Evolutionary conservation across 1,139 yeast species (phyloP).

Genomic region (Kurtzmaniella quercitrusa): DNA sequence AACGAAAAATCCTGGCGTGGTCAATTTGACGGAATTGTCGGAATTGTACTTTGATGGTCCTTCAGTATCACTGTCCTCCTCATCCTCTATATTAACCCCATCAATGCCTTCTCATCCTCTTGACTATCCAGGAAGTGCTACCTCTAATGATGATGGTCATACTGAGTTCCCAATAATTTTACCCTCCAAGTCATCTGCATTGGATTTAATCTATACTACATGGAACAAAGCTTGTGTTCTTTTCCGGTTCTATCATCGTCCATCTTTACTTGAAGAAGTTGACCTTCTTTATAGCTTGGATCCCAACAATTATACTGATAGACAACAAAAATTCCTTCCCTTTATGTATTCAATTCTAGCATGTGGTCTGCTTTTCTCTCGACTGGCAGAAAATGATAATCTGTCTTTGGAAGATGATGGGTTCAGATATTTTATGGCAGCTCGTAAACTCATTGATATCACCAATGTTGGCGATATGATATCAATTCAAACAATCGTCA

Average conservation of each 20-base stretch:
- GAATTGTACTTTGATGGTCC: constrained; percentile 24
- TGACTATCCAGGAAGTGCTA: constrained; percentile 11
- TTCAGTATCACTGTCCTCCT: constrained; percentile 1
- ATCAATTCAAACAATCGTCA: constrained; percentile 64
- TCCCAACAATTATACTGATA: constrained; percentile 63
- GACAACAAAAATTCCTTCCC: constrained; percentile 75
- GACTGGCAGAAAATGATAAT: constrained; percentile 26
- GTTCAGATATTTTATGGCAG: constrained; percentile 76
- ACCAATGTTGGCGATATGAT: constrained; percentile 45
- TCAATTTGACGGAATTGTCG: constrained; percentile 18
- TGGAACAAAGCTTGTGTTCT: constrained; percentile 86
- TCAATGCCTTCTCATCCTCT: neutral
- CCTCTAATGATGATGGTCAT: constrained; percentile 17
- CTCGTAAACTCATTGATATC: constrained; percentile 68
- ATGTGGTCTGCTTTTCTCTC: constrained; percentile 66
- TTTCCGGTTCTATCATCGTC: constrained; percentile 81
- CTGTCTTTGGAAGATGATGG: constrained; percentile 69
- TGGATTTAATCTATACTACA: constrained; percentile 66
- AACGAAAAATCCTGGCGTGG: constrained; percentile 14
- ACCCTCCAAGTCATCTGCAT: constrained; percentile 72
- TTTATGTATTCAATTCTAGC: constrained; percentile 60
- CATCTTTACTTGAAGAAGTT: constrained; percentile 61
- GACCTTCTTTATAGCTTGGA: constrained; percentile 54
- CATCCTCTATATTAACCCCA: constrained; percentile 9
- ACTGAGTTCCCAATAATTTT: constrained; percentile 61